These are phyloP conservation scores for Aureobasidium musti DNA, from an alignment of 2,329 filamentous ascomycete species.

Conservation along the genomic window DNA sequence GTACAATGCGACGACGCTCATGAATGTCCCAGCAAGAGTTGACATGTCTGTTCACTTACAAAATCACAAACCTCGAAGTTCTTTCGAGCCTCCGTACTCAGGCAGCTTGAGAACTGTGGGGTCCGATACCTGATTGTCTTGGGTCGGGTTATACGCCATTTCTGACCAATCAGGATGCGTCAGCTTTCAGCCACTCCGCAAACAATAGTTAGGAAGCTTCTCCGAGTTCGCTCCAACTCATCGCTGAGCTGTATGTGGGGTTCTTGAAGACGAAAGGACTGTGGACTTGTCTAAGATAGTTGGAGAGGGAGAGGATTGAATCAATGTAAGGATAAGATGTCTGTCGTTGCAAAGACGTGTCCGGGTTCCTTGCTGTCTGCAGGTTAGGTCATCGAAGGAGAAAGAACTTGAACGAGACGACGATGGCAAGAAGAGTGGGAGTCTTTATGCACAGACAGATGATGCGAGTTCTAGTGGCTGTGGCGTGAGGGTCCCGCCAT, in stretches of 20 bases:
- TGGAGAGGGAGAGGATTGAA: not conserved
- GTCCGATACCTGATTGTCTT: slow-evolving; percentile 15
- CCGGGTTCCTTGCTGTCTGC: no score
- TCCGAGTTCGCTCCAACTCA: slow-evolving; percentile 21
- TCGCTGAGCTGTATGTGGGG: slow-evolving; percentile 3
- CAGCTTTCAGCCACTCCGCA: slow-evolving; percentile 12
- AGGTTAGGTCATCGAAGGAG: not conserved
- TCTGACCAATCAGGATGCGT: slow-evolving; percentile 15
- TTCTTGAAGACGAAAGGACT: not conserved
- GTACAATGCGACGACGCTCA: not conserved
- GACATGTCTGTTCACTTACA: not conserved
- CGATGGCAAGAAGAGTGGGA: not conserved
- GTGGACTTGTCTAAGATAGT: not conserved
- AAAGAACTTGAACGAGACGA: slow-evolving; percentile 2
- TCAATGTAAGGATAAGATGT: not conserved
- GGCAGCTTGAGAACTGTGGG: slow-evolving; percentile 3
- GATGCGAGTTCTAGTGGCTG: slow-evolving; percentile 28
- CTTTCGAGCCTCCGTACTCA: not conserved
- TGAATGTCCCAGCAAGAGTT: no score
- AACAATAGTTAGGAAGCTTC: slow-evolving; percentile 21
- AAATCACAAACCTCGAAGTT: not conserved
- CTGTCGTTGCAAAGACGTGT: not conserved
- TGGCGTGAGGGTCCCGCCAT: slow-evolving; percentile 26
- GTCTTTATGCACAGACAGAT: slow-evolving; percentile 28
- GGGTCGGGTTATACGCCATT: slow-evolving; percentile 25